A percentile compares a stretch with the other conserved stretches of the same genome.
Evolutionary conservation across 257 asterid species (phyloP).

Genomic region (Solanum bulbocastanum): DNA sequence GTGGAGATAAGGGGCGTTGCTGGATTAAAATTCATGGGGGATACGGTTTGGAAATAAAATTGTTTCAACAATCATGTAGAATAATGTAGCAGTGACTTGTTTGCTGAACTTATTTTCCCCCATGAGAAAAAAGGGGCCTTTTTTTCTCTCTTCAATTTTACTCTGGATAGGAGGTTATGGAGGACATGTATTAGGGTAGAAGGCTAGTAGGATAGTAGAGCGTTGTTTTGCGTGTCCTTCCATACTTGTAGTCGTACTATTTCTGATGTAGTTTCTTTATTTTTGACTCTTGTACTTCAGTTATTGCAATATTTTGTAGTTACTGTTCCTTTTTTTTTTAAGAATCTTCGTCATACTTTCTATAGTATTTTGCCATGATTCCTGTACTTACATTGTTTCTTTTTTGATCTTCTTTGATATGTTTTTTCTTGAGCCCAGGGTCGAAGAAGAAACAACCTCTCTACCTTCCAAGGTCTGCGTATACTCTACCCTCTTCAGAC

Average conservation of each 20-base stretch:
- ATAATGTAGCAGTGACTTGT: neutral
- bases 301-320: neutral
- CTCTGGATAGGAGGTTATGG: neutral
- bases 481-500: neutral
- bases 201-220: neutral
- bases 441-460: neutral
- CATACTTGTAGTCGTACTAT: neutral
- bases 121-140: neutral
- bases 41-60: constrained; percentile 47
- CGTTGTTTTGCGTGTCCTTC: neutral
- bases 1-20: constrained; percentile 66
- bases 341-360: neutral
- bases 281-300: neutral
- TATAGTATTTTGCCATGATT: neutral
- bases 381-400: neutral
- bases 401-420: neutral
- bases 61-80: neutral
- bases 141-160: neutral
- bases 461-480: neutral
- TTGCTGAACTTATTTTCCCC: neutral
- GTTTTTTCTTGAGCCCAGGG: neutral
- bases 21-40: constrained; percentile 62
- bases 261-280: neutral
- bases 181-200: neutral
- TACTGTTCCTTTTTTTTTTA: too few species aligned